Evolutionary conservation across 148 eudicot genomes (phyloP).

Genomic region (Rhododendron ferrugineum): DNA sequence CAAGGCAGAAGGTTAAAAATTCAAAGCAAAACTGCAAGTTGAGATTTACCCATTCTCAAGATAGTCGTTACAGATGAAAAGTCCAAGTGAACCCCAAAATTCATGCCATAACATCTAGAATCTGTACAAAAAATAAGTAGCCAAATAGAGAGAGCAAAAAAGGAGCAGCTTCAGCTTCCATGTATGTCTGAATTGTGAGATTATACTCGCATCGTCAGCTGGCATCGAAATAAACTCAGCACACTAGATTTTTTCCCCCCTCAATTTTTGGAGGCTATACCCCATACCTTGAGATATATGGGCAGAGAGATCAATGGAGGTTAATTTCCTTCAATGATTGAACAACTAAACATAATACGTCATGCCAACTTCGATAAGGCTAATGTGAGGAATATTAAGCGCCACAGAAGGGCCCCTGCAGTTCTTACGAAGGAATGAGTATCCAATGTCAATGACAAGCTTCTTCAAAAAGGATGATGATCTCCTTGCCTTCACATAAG

Average conservation of each 20-base stretch:
- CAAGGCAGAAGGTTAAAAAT: not conserved
- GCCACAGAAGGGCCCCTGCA: slow-evolving; percentile 94
- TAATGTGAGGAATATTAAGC: slow-evolving; percentile 90
- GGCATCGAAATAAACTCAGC: not conserved
- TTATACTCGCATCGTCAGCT: not conserved
- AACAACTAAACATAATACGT: slow-evolving; percentile 69
- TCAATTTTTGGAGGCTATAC: not conserved
- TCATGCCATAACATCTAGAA: not conserved
- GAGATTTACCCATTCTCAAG: not conserved
- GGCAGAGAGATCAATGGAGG: not conserved
- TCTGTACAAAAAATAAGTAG: not conserved
- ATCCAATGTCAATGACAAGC: slow-evolving; percentile 76
- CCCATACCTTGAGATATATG: not conserved
- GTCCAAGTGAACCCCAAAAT: not conserved
- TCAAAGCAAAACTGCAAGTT: not conserved
- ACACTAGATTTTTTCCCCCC: not conserved
- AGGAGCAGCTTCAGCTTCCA: not conserved
- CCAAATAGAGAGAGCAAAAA: not conserved
- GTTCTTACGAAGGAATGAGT: slow-evolving; percentile 86
- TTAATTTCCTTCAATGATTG: not conserved
- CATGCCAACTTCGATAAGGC: slow-evolving; percentile 97
- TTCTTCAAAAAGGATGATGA: slow-evolving; percentile 66
- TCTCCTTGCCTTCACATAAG: slow-evolving; percentile 78
- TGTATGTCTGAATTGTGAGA: not conserved
- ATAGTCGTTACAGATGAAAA: not conserved